Evolutionary conservation across 139 green algal species (phyloP).

Genomic region (Closterium sp.): DNA sequence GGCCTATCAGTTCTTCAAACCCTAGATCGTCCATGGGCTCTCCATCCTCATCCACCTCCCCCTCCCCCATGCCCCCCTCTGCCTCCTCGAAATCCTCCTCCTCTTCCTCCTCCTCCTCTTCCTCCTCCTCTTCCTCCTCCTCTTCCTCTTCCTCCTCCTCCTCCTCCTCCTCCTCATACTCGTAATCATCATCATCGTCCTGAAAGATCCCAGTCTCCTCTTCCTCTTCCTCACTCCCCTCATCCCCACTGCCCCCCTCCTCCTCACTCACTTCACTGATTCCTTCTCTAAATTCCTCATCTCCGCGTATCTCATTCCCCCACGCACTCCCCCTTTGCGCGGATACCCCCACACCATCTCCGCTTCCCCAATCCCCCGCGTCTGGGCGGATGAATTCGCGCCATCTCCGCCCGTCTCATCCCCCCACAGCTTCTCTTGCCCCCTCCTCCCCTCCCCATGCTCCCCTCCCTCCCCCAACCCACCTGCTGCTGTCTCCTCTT

Average conservation of each 20-base stretch:
- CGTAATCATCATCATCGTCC: neutral
- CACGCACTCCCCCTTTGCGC: neutral
- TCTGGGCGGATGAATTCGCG: neutral
- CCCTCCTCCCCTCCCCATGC: neutral
- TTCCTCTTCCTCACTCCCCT: neutral
- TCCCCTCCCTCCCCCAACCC: neutral
- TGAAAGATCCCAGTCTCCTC: neutral
- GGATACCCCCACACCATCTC: no score
- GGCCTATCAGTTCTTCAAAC: slow-evolving; percentile 65
- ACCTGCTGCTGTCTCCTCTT: neutral
- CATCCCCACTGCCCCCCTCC: neutral
- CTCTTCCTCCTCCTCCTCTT: no score
- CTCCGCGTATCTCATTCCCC: neutral
- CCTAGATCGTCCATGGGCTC: slow-evolving; percentile 54
- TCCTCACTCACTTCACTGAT: neutral
- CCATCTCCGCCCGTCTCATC: neutral
- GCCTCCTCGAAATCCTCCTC: no score
- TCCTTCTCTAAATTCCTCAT: neutral
- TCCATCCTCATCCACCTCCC: slow-evolving; percentile 28
- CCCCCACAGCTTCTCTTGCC: neutral
- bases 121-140: no score
- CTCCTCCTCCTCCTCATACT: neutral
- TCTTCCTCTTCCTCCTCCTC: neutral
- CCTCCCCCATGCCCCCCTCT: neutral
- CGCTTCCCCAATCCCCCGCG: neutral